A percentile compares a stretch with the other conserved stretches of the same genome.
Evolutionary conservation across 371 early-diverging fungal genomes (phyloP).

Genomic region (Mortierella sp.): DNA sequence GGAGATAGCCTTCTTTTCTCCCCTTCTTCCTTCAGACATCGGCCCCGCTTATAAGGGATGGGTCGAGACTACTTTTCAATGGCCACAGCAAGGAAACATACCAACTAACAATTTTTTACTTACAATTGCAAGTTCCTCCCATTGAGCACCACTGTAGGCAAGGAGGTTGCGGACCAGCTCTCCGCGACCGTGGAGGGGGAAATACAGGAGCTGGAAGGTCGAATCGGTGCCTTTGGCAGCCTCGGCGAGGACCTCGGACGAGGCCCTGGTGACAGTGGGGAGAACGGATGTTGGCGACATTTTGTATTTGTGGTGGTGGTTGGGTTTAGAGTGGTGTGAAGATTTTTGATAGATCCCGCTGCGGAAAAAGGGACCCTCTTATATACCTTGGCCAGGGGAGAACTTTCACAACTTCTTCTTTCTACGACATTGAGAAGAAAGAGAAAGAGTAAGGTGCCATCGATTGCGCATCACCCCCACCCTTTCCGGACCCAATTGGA

Average conservation of each 20-base stretch:
- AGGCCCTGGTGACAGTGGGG: slow-evolving; percentile 21
- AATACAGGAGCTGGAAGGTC: slow-evolving; percentile 42
- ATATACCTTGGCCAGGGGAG: not conserved
- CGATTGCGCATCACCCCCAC: not conserved
- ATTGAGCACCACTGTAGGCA: slow-evolving; percentile 22
- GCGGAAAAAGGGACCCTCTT: not conserved
- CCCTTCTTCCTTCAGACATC: not conserved
- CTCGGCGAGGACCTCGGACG: slow-evolving; percentile 15
- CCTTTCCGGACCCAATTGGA: not conserved
- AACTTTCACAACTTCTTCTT: not conserved
- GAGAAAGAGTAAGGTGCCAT: not conserved
- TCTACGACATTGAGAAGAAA: not conserved
- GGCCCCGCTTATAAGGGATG: too few species aligned
- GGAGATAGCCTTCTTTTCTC: not conserved
- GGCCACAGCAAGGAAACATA: not conserved
- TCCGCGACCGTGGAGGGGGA: slow-evolving; percentile 46
- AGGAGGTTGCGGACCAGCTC: slow-evolving; percentile 50
- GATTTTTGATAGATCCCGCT: not conserved
- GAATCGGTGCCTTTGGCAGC: slow-evolving; percentile 16
- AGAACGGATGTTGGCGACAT: not conserved
- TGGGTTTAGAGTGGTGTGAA: not conserved
- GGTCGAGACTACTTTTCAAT: not conserved
- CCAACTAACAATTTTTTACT: not conserved
- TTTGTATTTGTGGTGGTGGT: not conserved
- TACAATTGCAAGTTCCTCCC: slow-evolving; percentile 31